Conservation (phyloP, 73 alveolate genomes). For the Loxodes magnus region DNA sequence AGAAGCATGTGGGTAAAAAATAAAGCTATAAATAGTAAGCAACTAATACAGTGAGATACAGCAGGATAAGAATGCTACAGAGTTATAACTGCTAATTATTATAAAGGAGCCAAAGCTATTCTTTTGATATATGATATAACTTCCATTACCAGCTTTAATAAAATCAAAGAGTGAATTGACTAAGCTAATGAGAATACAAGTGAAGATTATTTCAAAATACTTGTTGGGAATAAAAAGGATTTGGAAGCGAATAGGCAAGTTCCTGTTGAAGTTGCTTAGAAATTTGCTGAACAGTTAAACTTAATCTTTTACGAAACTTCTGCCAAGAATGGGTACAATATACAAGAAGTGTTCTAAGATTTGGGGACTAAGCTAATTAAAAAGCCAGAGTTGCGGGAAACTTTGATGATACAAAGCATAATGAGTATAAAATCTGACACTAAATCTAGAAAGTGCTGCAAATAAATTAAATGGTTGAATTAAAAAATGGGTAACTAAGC, state of each 20-base stretch:
- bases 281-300: constrained; percentile 50
- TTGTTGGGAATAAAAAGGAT: constrained; percentile 26
- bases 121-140: constrained; percentile 29
- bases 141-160: constrained; percentile 9
- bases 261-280: constrained; percentile 46
- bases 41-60: constrained; percentile 26
- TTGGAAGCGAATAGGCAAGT: constrained; percentile 44
- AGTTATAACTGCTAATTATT: constrained; percentile 19
- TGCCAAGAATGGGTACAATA: constrained; percentile 53
- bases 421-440: no score
- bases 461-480: no score
- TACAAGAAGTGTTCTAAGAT: constrained; percentile 38
- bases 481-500: no score
- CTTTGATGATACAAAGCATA: no score
- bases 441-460: no score
- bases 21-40: not conserved
- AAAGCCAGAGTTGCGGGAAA: no score
- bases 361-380: no score
- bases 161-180: constrained; percentile 15
- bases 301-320: constrained; percentile 63
- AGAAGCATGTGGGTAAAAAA: no score
- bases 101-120: constrained; percentile 29
- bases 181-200: constrained; percentile 11
- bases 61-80: constrained; percentile 28
- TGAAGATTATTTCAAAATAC: not conserved